Percentiles rank a stretch among this genome's conserved stretches.
Evolutionary conservation across 441 rosid genomes (phyloP).

Genomic region (Adansonia grandidieri): DNA sequence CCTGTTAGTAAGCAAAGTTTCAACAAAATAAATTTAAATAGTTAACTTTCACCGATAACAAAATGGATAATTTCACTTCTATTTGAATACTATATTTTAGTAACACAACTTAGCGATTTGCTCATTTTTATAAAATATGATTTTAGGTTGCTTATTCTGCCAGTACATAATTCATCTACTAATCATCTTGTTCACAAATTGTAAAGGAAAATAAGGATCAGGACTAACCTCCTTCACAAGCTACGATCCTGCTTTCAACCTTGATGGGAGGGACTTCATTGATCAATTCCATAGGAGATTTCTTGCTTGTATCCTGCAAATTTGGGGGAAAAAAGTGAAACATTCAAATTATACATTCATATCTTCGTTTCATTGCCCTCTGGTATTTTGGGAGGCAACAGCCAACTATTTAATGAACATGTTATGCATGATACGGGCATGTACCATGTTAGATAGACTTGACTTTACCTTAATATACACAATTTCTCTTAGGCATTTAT

Average conservation of each 20-base stretch:
- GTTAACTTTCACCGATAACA: not conserved
- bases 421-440: not conserved
- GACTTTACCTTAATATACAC: not conserved
- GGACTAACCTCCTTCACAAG: slow-evolving; percentile 94
- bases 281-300: slow-evolving; percentile 98
- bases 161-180: not conserved
- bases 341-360: not conserved
- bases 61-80: not conserved
- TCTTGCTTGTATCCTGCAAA: slow-evolving; percentile 77
- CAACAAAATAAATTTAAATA: not conserved
- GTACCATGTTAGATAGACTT: not conserved
- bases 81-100: not conserved
- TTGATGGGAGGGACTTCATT: slow-evolving; percentile 96
- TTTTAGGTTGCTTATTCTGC: not conserved
- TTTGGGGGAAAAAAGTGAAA: not conserved
- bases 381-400: not conserved
- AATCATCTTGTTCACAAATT: not conserved
- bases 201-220: not conserved
- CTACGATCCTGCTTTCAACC: slow-evolving; percentile 93
- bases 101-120: slow-evolving; percentile 1
- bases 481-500: not conserved
- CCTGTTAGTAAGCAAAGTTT: not conserved
- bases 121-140: not conserved
- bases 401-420: not conserved
- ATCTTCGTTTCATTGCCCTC: not conserved